phyloP scores from a whole-genome alignment of 2,329 filamentous ascomycete species.

The Penicillium palitans region DNA sequence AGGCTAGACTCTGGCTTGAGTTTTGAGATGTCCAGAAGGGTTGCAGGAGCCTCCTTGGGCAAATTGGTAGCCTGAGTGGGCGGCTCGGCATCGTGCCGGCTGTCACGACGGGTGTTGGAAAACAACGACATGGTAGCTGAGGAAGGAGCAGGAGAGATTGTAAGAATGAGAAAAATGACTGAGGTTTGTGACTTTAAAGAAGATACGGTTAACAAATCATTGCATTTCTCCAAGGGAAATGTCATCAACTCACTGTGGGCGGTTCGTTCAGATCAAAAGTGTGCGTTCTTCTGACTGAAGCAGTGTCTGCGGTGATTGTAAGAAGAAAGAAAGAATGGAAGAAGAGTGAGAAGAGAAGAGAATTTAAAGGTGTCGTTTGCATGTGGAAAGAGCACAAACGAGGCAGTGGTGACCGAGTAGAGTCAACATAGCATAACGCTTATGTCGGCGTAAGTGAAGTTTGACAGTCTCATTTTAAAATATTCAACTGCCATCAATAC shows the following conservation, averaged over 20 bases:
- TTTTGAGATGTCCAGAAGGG: not conserved
- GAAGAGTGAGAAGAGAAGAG: not conserved
- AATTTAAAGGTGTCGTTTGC: not conserved
- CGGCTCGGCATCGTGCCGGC: not conserved
- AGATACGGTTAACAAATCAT: not conserved
- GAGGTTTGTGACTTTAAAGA: not conserved
- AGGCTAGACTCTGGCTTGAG: not conserved
- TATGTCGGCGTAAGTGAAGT: not conserved
- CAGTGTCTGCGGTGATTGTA: not conserved
- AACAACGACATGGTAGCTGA: not conserved
- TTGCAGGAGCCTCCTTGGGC: not conserved
- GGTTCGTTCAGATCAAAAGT: too few relatives aligned
- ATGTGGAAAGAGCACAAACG: not conserved
- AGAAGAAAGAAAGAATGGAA: not conserved
- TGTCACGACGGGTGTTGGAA: not conserved
- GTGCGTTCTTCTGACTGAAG: not conserved
- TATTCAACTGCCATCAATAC: not conserved
- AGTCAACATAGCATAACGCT: not conserved
- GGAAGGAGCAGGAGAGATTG: too few relatives aligned
- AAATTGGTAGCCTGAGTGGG: not conserved
- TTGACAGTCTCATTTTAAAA: not conserved
- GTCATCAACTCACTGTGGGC: not conserved
- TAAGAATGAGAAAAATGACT: too few relatives aligned
- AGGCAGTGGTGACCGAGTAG: not conserved
- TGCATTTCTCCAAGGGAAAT: too few relatives aligned